Conservation (phyloP, 2,329 filamentous ascomycete species). For the Aspergillus pseudoviridinutans region DNA sequence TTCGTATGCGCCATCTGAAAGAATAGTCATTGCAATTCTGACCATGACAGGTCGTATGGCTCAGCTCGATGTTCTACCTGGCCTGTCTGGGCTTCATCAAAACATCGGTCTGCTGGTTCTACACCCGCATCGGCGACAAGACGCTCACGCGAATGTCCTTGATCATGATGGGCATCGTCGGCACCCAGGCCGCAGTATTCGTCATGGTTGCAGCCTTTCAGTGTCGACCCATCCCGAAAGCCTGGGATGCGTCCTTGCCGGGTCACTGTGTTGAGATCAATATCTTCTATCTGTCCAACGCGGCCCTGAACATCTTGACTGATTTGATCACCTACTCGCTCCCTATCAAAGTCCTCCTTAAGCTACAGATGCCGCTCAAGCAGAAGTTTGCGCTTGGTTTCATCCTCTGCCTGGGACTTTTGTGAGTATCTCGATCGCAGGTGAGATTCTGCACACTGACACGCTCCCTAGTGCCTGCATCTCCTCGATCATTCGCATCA, state of each 20-base stretch:
- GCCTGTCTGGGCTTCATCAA: constrained; percentile 47
- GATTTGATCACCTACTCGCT: constrained; percentile 55
- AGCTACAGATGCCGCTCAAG: constrained; percentile 44
- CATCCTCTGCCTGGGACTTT: constrained; percentile 51
- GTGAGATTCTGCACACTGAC: neutral
- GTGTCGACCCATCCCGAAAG: constrained; percentile 38
- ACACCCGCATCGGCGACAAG: constrained; percentile 42
- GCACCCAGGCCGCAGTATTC: constrained; percentile 39
- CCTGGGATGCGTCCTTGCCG: constrained; percentile 34
- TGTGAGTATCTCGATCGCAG: constrained; percentile 20
- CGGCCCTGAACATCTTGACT: constrained; percentile 57
- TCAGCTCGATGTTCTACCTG: constrained; percentile 49
- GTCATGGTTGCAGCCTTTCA: constrained; percentile 45
- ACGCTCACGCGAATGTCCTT: constrained; percentile 33
- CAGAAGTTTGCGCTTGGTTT: constrained; percentile 46
- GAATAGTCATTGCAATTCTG: neutral
- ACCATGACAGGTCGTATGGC: constrained; percentile 37
- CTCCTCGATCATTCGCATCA: constrained; percentile 47
- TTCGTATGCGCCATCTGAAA: constrained; percentile 11
- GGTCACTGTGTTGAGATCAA: constrained; percentile 48
- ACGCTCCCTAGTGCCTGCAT: constrained; percentile 38
- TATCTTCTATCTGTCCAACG: constrained; percentile 50
- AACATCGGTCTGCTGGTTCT: constrained; percentile 45
- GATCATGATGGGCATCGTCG: constrained; percentile 40
- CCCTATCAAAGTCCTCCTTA: constrained; percentile 47